Percentiles rank a stretch among this genome's conserved stretches.
Evolutionary conservation across 2,329 filamentous ascomycete species (phyloP).

Genomic region (Ophiocordyceps polyrhachis-furcata): DNA sequence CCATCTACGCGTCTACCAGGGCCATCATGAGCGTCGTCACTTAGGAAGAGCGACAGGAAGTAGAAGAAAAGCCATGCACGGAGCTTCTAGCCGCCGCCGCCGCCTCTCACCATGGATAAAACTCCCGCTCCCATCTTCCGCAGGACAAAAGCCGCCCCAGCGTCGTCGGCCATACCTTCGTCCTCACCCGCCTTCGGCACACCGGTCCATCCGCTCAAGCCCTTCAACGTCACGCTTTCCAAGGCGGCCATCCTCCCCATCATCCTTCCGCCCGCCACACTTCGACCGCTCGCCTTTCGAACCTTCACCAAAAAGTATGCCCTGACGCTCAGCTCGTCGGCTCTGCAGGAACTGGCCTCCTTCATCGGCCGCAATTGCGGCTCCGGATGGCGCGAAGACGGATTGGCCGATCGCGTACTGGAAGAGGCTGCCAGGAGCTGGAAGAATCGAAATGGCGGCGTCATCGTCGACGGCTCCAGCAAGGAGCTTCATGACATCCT

Average conservation of each 20-base stretch:
- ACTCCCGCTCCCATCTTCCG: constrained; percentile 20
- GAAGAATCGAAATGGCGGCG: constrained; percentile 76
- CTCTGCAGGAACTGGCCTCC: constrained; percentile 63
- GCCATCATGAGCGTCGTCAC: neutral
- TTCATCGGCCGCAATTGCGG: constrained; percentile 93
- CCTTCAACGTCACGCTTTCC: constrained; percentile 33
- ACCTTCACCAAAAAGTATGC: constrained; percentile 97
- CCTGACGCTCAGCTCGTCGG: constrained; percentile 73
- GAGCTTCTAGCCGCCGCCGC: neutral
- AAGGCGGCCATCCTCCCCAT: constrained; percentile 65
- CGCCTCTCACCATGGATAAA: constrained; percentile 14
- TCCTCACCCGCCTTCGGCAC: constrained; percentile 85
- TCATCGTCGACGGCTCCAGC: constrained; percentile 73
- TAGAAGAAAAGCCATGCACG: neutral
- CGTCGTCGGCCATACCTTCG: constrained; percentile 52
- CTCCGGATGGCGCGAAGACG: constrained; percentile 90
- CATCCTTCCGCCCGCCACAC: constrained; percentile 65
- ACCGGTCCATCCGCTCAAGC: constrained; percentile 58
- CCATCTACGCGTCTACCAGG: neutral
- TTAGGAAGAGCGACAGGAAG: neutral
- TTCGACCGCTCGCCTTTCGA: constrained; percentile 81
- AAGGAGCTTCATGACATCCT: constrained; percentile 66
- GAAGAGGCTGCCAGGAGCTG: constrained; percentile 83
- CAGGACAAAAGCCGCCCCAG: constrained; percentile 13
- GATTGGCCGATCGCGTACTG: constrained; percentile 75